Evolutionary conservation across 1,284 basidiomycete species (phyloP).

Genomic region (Marasmius oreades): DNA sequence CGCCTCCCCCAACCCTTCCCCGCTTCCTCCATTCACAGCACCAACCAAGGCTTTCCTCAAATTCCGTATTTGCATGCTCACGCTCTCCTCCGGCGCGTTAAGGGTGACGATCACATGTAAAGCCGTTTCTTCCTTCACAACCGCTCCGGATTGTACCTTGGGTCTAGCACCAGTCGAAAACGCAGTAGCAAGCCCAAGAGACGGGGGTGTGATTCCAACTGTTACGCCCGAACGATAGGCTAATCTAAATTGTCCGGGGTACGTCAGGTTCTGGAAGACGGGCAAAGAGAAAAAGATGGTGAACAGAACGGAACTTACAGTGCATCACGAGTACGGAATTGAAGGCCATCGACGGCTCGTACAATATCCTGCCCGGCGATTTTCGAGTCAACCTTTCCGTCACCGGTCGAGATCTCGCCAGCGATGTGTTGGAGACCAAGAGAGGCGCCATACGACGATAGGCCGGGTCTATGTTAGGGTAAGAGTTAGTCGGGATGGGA

Average conservation of each 20-base stretch:
- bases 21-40: constrained; percentile 37
- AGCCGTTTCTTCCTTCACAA: constrained; percentile 68
- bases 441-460: constrained; percentile 58
- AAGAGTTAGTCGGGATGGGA: not conserved
- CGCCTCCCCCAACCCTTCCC: constrained; percentile 37
- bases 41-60: constrained; percentile 54
- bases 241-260: constrained; percentile 35
- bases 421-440: constrained; percentile 61
- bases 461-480: constrained; percentile 40
- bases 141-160: constrained; percentile 61
- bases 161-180: constrained; percentile 65
- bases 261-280: too few species aligned
- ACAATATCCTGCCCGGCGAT: constrained; percentile 45
- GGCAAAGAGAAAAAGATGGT: not conserved
- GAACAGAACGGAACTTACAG: constrained; percentile 41
- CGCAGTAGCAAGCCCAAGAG: constrained; percentile 63
- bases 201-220: constrained; percentile 58
- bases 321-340: constrained; percentile 67
- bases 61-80: constrained; percentile 69
- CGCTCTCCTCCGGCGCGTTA: constrained; percentile 36
- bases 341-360: constrained; percentile 70
- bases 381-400: constrained; percentile 57
- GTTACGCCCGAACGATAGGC: constrained; percentile 67
- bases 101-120: constrained; percentile 63
- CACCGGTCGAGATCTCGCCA: constrained; percentile 62